These are phyloP conservation scores for Podila clonocystis DNA, from an alignment of 192 early-diverging fungal species.

Conservation along the genomic window DNA sequence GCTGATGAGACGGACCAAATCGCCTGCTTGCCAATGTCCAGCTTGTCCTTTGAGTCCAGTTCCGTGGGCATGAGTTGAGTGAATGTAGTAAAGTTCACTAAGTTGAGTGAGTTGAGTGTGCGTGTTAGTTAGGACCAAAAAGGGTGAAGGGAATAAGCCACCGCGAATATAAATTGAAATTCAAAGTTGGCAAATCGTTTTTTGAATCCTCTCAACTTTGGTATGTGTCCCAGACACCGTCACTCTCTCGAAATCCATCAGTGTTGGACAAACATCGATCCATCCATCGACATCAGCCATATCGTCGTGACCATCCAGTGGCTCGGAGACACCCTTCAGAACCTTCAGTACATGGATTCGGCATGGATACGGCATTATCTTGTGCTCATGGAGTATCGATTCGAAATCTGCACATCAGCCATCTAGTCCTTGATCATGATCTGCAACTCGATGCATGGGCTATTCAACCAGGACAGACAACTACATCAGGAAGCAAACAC, in stretches of 20 bases:
- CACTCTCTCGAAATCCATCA: not conserved
- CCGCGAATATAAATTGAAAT: constrained; percentile 8
- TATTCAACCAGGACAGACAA: not conserved
- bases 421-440: too few relatives aligned
- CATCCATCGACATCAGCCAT: constrained; percentile 8
- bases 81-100: not conserved
- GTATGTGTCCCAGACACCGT: constrained; percentile 35
- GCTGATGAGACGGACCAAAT: constrained; percentile 75
- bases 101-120: not conserved
- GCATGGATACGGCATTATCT: too few relatives aligned
- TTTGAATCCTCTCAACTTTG: constrained; percentile 54
- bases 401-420: too few relatives aligned
- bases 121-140: not conserved
- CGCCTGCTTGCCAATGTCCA: constrained; percentile 72
- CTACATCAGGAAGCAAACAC: not conserved
- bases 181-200: constrained; percentile 31
- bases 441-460: too few relatives aligned
- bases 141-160: constrained; percentile 2
- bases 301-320: not conserved
- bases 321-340: not conserved
- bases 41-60: constrained; percentile 45
- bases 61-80: constrained; percentile 10
- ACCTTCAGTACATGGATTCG: too few relatives aligned
- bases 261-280: constrained; percentile 7
- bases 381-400: too few relatives aligned